Evolutionary conservation across 2,329 filamentous ascomycete species (phyloP).

Genomic region (Penicillium sp.): DNA sequence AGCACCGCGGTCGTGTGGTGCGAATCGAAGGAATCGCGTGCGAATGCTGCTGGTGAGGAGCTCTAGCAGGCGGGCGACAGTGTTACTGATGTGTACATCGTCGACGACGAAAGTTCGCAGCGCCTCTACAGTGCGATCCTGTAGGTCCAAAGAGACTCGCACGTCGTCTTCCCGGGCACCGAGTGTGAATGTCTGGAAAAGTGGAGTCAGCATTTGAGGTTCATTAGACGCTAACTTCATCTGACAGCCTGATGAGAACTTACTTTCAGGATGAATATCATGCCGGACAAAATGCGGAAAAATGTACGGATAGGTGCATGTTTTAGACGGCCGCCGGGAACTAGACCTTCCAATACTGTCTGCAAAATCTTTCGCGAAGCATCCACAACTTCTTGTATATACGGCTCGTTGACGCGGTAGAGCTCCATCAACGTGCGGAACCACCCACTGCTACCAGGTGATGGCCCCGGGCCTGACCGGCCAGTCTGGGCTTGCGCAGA

Average conservation of each 20-base stretch:
- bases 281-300: conserved; percentile 66
- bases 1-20: conserved; percentile 54
- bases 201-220: neutral
- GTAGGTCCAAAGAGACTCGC: conserved; percentile 59
- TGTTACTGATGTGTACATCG: conserved; percentile 66
- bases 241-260: conserved; percentile 4
- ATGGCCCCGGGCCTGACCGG: conserved; percentile 31
- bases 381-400: conserved; percentile 65
- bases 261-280: conserved; percentile 67
- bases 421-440: conserved; percentile 48
- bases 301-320: conserved; percentile 67
- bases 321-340: conserved; percentile 61
- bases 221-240: neutral
- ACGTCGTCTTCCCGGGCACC: conserved; percentile 66
- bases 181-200: conserved; percentile 60
- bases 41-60: conserved; percentile 62
- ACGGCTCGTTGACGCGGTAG: conserved; percentile 63
- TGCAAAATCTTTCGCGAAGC: conserved; percentile 64
- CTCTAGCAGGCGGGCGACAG: conserved; percentile 64
- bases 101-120: conserved; percentile 65
- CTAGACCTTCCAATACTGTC: conserved; percentile 61
- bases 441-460: conserved; percentile 38
- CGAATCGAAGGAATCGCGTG: conserved; percentile 61
- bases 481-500: conserved; percentile 33
- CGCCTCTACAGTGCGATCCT: conserved; percentile 62